These are phyloP conservation scores for Capsicum rhomboideum DNA, from an alignment of 257 asterid species.

Conservation along the genomic window DNA sequence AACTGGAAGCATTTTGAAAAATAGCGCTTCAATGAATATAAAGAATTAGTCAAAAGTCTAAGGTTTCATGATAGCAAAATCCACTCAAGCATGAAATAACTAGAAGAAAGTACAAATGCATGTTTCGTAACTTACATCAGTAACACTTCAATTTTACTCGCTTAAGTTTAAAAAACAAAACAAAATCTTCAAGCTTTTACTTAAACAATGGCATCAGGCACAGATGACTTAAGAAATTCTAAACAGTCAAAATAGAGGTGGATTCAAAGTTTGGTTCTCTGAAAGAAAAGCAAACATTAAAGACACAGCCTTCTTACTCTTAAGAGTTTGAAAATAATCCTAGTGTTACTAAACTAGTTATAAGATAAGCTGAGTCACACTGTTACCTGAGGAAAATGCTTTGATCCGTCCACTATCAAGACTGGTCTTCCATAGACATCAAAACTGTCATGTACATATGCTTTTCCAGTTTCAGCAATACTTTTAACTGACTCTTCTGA, in stretches of 20 bases:
- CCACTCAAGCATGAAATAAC: background rate
- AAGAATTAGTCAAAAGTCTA: background rate
- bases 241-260: background rate
- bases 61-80: background rate
- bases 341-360: background rate
- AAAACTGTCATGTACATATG: constrained; percentile 53
- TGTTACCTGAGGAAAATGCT: constrained; percentile 82
- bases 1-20: background rate
- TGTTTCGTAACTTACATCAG: background rate
- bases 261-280: background rate
- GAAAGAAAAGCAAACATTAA: background rate
- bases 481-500: constrained; percentile 57
- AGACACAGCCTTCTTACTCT: background rate
- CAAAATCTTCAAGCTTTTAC: background rate
- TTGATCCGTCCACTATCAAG: constrained; percentile 58
- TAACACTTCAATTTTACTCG: background rate
- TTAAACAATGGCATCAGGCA: background rate
- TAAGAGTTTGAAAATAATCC: background rate
- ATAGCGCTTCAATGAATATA: background rate
- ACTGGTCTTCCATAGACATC: constrained; percentile 61
- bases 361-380: background rate
- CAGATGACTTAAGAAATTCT: background rate
- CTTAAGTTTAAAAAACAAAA: background rate
- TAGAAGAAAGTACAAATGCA: background rate
- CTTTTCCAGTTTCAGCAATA: constrained; percentile 59